These are phyloP conservation scores for Polygonum aviculare DNA, from an alignment of 148 eudicot species.

Conservation along the genomic window DNA sequence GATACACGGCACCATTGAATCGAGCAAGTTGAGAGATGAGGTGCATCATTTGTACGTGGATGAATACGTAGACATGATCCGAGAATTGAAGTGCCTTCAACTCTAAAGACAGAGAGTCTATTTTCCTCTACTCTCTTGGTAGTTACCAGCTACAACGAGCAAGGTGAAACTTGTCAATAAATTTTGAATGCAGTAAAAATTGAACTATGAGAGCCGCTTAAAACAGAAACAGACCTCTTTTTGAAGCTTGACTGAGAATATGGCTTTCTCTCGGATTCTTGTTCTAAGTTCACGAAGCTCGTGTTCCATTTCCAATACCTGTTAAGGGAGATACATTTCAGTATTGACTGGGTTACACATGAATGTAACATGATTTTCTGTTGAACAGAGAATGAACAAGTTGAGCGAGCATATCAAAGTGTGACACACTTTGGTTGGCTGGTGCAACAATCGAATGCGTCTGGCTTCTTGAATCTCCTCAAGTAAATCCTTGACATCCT, in stretches of 20 bases:
- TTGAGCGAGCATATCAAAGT: too few relatives aligned
- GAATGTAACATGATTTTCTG: not conserved
- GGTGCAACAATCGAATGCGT: constrained; percentile 78
- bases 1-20: constrained; percentile 91
- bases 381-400: too few relatives aligned
- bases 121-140: constrained; percentile 78
- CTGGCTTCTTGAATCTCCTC: constrained; percentile 96
- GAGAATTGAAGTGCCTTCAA: constrained; percentile 56
- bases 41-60: constrained; percentile 53
- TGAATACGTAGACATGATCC: constrained; percentile 70
- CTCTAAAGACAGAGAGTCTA: constrained; percentile 40
- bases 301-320: constrained; percentile 96
- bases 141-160: constrained; percentile 52
- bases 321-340: not conserved
- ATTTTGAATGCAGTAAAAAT: too few relatives aligned
- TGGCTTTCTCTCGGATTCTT: constrained; percentile 72
- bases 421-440: constrained; percentile 70
- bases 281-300: constrained; percentile 82
- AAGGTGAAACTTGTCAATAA: not conserved
- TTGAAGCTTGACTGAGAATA: constrained; percentile 72
- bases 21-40: constrained; percentile 69
- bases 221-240: constrained; percentile 48
- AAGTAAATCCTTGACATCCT: constrained; percentile 73
- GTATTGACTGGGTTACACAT: not conserved
- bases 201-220: not conserved